Percentiles rank a stretch among this genome's conserved stretches.
These are phyloP conservation scores for Penicillium digitatum DNA, from an alignment of 2,329 filamentous ascomycete species.

Conservation along the genomic window DNA sequence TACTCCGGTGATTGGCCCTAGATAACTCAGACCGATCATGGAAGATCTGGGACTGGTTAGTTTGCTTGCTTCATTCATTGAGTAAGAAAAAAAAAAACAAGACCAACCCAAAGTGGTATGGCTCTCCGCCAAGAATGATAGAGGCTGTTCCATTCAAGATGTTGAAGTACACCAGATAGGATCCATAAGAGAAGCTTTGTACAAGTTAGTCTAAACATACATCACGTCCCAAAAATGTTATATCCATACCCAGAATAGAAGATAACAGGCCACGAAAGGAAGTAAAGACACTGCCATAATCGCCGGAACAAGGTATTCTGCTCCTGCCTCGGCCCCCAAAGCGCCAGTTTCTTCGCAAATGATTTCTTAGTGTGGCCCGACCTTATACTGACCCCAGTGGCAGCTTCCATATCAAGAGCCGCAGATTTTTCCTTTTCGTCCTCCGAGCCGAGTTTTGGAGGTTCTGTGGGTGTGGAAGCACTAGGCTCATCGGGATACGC, in stretches of 20 bases:
- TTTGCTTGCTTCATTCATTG: neutral
- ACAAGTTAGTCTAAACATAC: constrained; percentile 2
- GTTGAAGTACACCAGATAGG: constrained; percentile 41
- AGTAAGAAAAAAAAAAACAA: neutral
- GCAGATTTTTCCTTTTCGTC: constrained; percentile 20
- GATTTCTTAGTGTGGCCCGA: constrained; percentile 29
- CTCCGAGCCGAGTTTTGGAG: constrained; percentile 8
- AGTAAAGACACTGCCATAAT: constrained; percentile 33
- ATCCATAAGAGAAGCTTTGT: constrained; percentile 38
- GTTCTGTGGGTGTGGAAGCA: constrained; percentile 1
- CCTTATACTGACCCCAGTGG: constrained; percentile 13
- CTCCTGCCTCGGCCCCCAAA: constrained; percentile 26
- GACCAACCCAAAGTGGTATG: constrained; percentile 38
- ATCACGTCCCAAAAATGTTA: neutral
- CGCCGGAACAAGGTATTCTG: constrained; percentile 35
- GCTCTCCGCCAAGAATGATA: constrained; percentile 33
- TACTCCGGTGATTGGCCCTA: constrained; percentile 36
- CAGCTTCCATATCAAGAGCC: constrained; percentile 1
- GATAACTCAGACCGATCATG: constrained; percentile 40
- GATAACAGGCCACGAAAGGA: constrained; percentile 38
- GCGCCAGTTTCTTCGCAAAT: constrained; percentile 33
- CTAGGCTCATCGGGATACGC: constrained; percentile 13
- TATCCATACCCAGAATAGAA: constrained; percentile 36
- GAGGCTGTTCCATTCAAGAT: constrained; percentile 41
- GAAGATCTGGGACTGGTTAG: constrained; percentile 30